Evolutionary conservation across 768 basidiomycete genomes (phyloP).

Genomic region (Agaricus bisporus): DNA sequence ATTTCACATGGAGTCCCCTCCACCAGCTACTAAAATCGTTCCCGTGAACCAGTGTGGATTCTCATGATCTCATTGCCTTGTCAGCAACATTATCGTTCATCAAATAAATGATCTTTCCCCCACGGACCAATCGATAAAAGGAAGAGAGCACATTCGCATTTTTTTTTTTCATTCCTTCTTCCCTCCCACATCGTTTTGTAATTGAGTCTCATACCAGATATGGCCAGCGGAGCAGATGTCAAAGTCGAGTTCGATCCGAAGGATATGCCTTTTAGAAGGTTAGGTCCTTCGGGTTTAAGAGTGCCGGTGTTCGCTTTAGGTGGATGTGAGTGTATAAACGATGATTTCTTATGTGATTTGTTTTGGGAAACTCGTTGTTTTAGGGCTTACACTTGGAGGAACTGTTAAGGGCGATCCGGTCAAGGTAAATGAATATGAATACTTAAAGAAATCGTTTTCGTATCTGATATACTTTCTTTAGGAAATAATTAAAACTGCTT

Average conservation of each 20-base stretch:
- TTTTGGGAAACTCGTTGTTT: not conserved
- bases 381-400: conserved; percentile 55
- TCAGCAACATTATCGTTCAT: no score
- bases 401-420: conserved; percentile 67
- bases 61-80: not conserved
- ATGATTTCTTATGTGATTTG: not conserved
- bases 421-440: conserved; percentile 31
- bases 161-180: not conserved
- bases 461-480: not conserved
- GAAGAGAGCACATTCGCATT: not conserved
- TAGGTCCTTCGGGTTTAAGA: conserved; percentile 56
- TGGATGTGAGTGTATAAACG: conserved; percentile 37
- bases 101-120: no score
- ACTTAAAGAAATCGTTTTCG: not conserved
- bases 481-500: conserved; percentile 76
- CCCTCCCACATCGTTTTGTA: not conserved
- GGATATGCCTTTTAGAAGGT: conserved; percentile 50
- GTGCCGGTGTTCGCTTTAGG: conserved; percentile 67
- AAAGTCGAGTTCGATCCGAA: conserved; percentile 39
- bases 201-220: not conserved
- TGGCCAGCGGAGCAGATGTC: conserved; percentile 5
- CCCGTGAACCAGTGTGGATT: no score
- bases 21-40: no score
- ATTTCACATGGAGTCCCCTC: no score
- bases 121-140: no score